Evolutionary conservation across 1,139 yeast species (phyloP), one percentile per base, ranked within the genome.

Genomic region (Chernovozyma aurita): DNA sequence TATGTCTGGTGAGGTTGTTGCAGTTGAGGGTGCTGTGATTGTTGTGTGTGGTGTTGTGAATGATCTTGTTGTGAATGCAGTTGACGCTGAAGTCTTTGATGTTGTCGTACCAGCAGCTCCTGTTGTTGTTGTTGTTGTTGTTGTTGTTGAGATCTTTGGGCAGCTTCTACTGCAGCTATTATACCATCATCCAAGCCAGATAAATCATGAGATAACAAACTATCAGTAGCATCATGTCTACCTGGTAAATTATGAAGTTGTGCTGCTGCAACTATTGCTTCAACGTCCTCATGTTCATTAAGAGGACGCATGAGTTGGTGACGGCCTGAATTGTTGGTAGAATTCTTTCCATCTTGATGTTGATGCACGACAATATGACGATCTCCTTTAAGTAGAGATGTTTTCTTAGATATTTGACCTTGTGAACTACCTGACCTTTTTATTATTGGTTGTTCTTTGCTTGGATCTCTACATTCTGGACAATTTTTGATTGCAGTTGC

Each of bases 401-500:
- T 16, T 14, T n/a, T 8, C n/a, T 26, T 7, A 16, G 29, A 26
- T 26, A n/a, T 9, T 14, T 14, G 9, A 7, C 18, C 9, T 16
- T 26, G 25, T 11, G 12, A 11, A n/a, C 25, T 22, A n/a, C n/a
- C n/a, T 22, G 12, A 8, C n/a, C 29, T 26, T 16, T 26, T 26
- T 7, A 26, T 8, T 7, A 26, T 14, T 14, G 29, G 49, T 11
- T 59, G 52, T 22, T 63, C 69, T 35, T 63, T 51, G 3, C 58
- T 46, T 22, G 63, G 62, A 35, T 66, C 71, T 35, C 86, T 70
- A 58, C 97, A 90, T 38, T 78, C 82, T 1, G 74, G 66, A 55
- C 98, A 92, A 41, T 79, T 76, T 40, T 83, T 72, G 35, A 90
- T 80, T 1, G 87, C 94, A 28, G 80, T 78, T 0, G 85, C 81